These are phyloP conservation scores for Casuarina equisetifolia DNA, from an alignment of 306 rosid species.

Conservation along the genomic window DNA sequence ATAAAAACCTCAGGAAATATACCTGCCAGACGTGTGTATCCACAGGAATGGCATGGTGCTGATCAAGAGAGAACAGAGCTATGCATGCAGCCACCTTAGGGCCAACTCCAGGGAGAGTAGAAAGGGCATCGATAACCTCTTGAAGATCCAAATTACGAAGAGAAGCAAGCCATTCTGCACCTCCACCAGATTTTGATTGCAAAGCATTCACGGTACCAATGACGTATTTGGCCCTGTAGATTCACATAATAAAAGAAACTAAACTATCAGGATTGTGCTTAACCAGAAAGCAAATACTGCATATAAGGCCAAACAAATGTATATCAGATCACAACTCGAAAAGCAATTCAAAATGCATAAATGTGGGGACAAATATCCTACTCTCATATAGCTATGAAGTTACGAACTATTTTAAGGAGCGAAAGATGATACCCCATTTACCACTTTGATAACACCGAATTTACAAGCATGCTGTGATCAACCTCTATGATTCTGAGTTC, in stretches of 20 bases:
- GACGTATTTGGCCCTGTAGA: constrained; percentile 76
- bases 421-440: background rate
- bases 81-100: constrained; percentile 97
- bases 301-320: background rate
- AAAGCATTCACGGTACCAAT: constrained; percentile 64
- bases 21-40: constrained; percentile 97
- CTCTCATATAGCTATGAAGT: background rate
- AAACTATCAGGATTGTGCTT: constrained; percentile 1
- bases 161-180: constrained; percentile 77
- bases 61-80: constrained; percentile 96
- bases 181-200: constrained; percentile 73
- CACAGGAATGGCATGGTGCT: constrained; percentile 92
- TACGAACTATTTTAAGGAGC: background rate
- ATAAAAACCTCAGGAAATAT: constrained; percentile 17
- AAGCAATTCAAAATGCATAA: background rate
- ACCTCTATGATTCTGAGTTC: background rate
- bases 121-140: constrained; percentile 60
- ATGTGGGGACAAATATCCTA: background rate
- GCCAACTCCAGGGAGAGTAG: constrained; percentile 84
- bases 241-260: constrained; percentile 3
- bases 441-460: background rate
- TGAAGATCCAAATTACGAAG: constrained; percentile 65
- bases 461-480: background rate
- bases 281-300: background rate
- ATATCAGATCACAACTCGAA: background rate